These are phyloP conservation scores for Fusarium luffae DNA, from an alignment of 2,329 filamentous ascomycete genomes.

Conservation along the genomic window DNA sequence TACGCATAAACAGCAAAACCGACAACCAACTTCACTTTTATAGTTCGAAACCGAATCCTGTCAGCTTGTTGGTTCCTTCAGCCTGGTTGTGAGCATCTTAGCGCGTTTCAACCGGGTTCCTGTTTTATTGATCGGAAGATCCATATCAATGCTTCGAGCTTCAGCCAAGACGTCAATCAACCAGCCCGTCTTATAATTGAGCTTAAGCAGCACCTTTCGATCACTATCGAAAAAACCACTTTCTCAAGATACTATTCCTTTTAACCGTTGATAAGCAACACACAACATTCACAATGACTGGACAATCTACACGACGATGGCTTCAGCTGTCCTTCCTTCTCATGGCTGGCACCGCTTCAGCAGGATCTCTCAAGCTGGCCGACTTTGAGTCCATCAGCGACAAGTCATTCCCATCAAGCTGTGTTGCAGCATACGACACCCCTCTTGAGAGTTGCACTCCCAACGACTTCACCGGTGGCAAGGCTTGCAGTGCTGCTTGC, in stretches of 20 bases:
- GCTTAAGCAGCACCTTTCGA: slow-evolving; percentile 5
- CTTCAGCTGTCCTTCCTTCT: slow-evolving; percentile 41
- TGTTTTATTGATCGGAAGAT: slow-evolving; percentile 36
- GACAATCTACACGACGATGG: slow-evolving; percentile 39
- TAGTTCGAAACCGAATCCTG: slow-evolving; percentile 11
- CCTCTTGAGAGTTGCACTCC: slow-evolving; percentile 53
- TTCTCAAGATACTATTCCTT: background rate
- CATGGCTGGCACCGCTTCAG: slow-evolving; percentile 41
- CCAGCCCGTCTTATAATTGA: slow-evolving; percentile 25
- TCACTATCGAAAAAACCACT: background rate
- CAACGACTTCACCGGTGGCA: slow-evolving; percentile 52
- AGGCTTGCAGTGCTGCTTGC: slow-evolving; percentile 54
- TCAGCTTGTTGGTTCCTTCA: slow-evolving; percentile 27
- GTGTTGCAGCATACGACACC: slow-evolving; percentile 56
- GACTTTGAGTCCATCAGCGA: slow-evolving; percentile 56
- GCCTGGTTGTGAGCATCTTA: slow-evolving; percentile 35
- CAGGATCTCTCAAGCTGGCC: slow-evolving; percentile 49
- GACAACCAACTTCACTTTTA: background rate
- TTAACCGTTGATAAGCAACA: background rate
- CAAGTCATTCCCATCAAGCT: slow-evolving; percentile 51
- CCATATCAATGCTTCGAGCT: slow-evolving; percentile 26
- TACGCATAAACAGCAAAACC: slow-evolving; percentile 20
- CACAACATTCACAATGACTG: slow-evolving; percentile 22
- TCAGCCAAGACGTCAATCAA: slow-evolving; percentile 10
- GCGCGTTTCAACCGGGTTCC: slow-evolving; percentile 41